These are phyloP conservation scores for Yarrowia yakushimensis DNA, from an alignment of 805 yeast species.

Conservation along the genomic window DNA sequence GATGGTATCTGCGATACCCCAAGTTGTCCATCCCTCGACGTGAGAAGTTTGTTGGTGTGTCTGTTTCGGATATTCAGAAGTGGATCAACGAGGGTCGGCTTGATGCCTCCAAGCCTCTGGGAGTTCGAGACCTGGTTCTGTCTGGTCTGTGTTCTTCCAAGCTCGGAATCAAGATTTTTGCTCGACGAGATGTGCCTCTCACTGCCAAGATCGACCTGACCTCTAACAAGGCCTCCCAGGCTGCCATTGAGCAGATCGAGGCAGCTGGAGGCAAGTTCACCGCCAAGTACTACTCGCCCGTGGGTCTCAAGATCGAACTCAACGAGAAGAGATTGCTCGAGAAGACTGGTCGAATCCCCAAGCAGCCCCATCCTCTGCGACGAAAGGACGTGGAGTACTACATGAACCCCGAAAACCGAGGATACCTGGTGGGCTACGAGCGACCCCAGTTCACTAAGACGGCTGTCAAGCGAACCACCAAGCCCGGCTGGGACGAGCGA, in stretches of 20 bases:
- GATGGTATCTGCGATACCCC: slow-evolving; percentile 77
- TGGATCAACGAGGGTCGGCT: slow-evolving; percentile 69
- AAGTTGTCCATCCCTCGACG: slow-evolving; percentile 44
- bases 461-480: slow-evolving; percentile 27
- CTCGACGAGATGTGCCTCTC: slow-evolving; percentile 49
- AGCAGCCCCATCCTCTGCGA: slow-evolving; percentile 79
- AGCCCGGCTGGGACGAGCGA: slow-evolving; percentile 15
- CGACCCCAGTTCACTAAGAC: slow-evolving; percentile 23
- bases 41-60: slow-evolving; percentile 17
- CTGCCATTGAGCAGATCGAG: slow-evolving; percentile 73
- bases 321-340: slow-evolving; percentile 16
- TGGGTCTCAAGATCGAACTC: slow-evolving; percentile 57
- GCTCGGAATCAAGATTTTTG: slow-evolving; percentile 81
- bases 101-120: slow-evolving; percentile 48
- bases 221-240: slow-evolving; percentile 53
- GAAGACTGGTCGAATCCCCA: slow-evolving; percentile 66
- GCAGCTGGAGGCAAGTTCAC: slow-evolving; percentile 67
- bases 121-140: slow-evolving; percentile 73
- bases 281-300: slow-evolving; percentile 63
- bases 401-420: slow-evolving; percentile 65
- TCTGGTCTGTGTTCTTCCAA: slow-evolving; percentile 54
- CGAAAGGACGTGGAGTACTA: slow-evolving; percentile 78
- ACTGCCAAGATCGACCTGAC: slow-evolving; percentile 66
- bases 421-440: slow-evolving; percentile 47
- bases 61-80: slow-evolving; percentile 51